Percentiles rank a stretch among this genome's conserved stretches.
phyloP scores from a whole-genome alignment of 352 stramenopile species.

The Pythium brachiatum region DNA sequence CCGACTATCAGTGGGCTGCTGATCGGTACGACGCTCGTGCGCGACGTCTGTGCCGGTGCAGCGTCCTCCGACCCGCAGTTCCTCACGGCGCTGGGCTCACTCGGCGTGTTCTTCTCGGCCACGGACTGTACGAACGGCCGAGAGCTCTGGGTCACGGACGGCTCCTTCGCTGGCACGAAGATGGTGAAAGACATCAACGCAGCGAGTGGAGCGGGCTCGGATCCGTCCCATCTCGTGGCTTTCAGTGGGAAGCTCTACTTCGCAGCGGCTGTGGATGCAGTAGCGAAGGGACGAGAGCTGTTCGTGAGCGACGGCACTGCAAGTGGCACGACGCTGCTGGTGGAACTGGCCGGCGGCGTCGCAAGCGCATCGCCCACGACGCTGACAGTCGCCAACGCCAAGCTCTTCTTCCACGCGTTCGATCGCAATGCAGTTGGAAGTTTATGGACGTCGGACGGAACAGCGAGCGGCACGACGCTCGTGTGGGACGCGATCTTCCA shows the following conservation, averaged over 20 bases:
- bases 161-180: slow-evolving; percentile 32
- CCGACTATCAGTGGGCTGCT: background rate
- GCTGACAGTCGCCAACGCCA: slow-evolving; percentile 18
- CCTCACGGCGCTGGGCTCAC: slow-evolving; percentile 31
- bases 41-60: slow-evolving; percentile 45
- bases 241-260: slow-evolving; percentile 43
- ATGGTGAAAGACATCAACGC: slow-evolving; percentile 54
- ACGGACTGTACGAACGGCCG: slow-evolving; percentile 58
- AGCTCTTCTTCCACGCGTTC: slow-evolving; percentile 30
- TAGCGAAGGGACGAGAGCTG: slow-evolving; percentile 38
- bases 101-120: slow-evolving; percentile 64
- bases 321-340: slow-evolving; percentile 35
- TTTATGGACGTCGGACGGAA: slow-evolving; percentile 41
- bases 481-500: slow-evolving; percentile 30
- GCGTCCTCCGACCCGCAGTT: slow-evolving; percentile 48
- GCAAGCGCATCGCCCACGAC: slow-evolving; percentile 28
- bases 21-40: slow-evolving; percentile 42
- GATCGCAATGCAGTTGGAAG: slow-evolving; percentile 14
- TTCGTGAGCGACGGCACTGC: slow-evolving; percentile 57
- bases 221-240: slow-evolving; percentile 41
- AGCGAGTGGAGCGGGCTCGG: slow-evolving; percentile 27
- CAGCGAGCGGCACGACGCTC: slow-evolving; percentile 15
- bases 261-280: slow-evolving; percentile 22
- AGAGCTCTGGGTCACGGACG: slow-evolving; percentile 71
- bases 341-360: slow-evolving; percentile 31